These are phyloP conservation scores for Hirsutella rhossiliensis DNA, from an alignment of 2,329 filamentous ascomycete genomes.

Conservation along the genomic window DNA sequence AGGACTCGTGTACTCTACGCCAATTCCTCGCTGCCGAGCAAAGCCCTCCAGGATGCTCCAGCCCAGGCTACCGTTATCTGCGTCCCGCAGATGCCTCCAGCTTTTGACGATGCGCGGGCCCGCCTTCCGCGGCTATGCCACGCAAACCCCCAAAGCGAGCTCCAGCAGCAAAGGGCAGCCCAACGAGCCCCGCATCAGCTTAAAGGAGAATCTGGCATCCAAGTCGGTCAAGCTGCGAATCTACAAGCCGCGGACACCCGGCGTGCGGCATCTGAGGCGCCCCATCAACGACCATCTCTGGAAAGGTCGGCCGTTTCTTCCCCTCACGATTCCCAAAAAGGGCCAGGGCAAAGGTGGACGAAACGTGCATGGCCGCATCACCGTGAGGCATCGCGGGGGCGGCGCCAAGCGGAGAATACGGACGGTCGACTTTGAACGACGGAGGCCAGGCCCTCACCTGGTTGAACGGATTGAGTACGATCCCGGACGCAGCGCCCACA, in stretches of 20 bases:
- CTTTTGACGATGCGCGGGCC: constrained; percentile 15
- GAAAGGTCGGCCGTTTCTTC: constrained; percentile 77
- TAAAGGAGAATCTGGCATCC: constrained; percentile 11
- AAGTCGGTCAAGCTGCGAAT: constrained; percentile 52
- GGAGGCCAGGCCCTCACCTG: constrained; percentile 65
- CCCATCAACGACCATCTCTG: constrained; percentile 94
- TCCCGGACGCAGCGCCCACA: constrained; percentile 83
- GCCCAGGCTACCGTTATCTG: constrained; percentile 15
- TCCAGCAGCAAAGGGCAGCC: constrained; percentile 5
- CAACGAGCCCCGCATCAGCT: constrained; percentile 9
- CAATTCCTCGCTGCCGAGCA: background rate
- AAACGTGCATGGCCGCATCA: constrained; percentile 77
- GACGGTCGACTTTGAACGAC: constrained; percentile 78
- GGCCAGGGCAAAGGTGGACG: constrained; percentile 87
- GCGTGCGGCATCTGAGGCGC: constrained; percentile 79
- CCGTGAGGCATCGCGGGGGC: constrained; percentile 83
- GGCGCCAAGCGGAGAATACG: constrained; percentile 87
- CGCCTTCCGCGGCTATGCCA: constrained; percentile 18
- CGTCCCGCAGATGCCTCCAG: constrained; percentile 15
- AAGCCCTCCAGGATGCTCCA: constrained; percentile 16
- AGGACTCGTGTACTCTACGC: background rate
- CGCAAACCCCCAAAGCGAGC: constrained; percentile 10
- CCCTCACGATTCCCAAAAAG: constrained; percentile 83
- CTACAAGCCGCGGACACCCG: constrained; percentile 88
- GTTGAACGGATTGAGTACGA: constrained; percentile 97